phyloP scores from a whole-genome alignment of 306 rosid genomes.

The Prosopis cineraria region DNA sequence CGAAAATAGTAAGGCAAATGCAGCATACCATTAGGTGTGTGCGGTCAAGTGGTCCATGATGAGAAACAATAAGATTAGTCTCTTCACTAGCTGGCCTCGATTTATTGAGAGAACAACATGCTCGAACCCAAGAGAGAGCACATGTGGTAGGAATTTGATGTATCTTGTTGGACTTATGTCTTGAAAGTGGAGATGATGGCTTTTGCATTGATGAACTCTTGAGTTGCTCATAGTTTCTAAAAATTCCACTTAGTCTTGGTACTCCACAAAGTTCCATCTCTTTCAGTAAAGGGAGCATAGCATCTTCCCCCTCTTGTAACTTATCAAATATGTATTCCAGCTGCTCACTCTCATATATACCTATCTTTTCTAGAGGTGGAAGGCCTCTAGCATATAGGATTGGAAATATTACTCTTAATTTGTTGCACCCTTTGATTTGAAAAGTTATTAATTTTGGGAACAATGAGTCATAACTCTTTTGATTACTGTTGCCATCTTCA shows the following conservation, averaged over 20 bases:
- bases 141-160: neutral
- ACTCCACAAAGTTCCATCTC: neutral
- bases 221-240: neutral
- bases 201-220: neutral
- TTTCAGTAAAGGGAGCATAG: neutral
- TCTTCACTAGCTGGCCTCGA: neutral
- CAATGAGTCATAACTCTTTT: neutral
- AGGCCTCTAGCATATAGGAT: slow-evolving; percentile 16
- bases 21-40: neutral
- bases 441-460: slow-evolving; percentile 33
- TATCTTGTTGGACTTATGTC: neutral
- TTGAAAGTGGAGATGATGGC: neutral
- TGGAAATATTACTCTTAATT: slow-evolving; percentile 23
- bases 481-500: neutral
- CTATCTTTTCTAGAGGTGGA: slow-evolving; percentile 19
- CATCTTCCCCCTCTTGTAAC: neutral
- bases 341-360: neutral
- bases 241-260: neutral
- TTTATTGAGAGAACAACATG: neutral
- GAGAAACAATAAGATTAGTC: neutral
- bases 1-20: neutral
- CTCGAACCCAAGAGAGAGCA: neutral
- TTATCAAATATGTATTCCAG: slow-evolving; percentile 30
- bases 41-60: neutral
- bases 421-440: neutral